Conservation (phyloP, 2,329 filamentous ascomycete genomes). For the Talaromyces islandicus region DNA sequence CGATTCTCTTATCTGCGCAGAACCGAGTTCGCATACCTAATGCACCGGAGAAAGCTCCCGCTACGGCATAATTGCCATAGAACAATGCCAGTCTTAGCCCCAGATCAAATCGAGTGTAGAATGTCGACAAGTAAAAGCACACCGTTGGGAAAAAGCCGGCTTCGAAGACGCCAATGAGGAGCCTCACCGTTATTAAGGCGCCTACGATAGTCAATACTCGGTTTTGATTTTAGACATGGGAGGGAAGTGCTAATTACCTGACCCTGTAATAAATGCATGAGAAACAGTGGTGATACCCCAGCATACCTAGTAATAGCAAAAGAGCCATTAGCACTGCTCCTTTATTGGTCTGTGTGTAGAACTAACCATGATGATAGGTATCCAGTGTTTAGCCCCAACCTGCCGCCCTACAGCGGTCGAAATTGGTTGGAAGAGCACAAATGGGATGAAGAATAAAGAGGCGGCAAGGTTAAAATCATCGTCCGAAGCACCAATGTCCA, state of each 20-base stretch:
- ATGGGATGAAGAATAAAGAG: conserved; percentile 53
- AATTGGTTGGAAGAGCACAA: conserved; percentile 53
- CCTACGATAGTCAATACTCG: not conserved
- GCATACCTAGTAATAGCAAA: not conserved
- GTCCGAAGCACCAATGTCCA: conserved; percentile 47
- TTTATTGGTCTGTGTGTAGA: not conserved
- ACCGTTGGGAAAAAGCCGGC: conserved; percentile 52
- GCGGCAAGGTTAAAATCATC: conserved; percentile 52
- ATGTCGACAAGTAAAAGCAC: conserved; percentile 53
- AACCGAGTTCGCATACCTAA: not conserved
- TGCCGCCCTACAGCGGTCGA: conserved; percentile 41
- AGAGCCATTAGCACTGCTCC: not conserved
- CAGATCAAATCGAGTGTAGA: conserved; percentile 68
- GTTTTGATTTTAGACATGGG: not conserved
- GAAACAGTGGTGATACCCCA: conserved; percentile 2
- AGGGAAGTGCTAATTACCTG: not conserved
- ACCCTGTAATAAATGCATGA: not conserved
- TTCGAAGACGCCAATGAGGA: conserved; percentile 4
- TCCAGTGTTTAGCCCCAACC: conserved; percentile 47
- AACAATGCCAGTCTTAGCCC: conserved; percentile 69
- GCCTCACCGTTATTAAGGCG: not conserved
- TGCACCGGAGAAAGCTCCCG: conserved; percentile 71
- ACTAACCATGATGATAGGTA: conserved; percentile 51
- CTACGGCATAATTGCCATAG: conserved; percentile 62
- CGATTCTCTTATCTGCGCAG: not conserved